These are phyloP conservation scores for Russula sp. DNA, from an alignment of 768 basidiomycete species.

Conservation along the genomic window DNA sequence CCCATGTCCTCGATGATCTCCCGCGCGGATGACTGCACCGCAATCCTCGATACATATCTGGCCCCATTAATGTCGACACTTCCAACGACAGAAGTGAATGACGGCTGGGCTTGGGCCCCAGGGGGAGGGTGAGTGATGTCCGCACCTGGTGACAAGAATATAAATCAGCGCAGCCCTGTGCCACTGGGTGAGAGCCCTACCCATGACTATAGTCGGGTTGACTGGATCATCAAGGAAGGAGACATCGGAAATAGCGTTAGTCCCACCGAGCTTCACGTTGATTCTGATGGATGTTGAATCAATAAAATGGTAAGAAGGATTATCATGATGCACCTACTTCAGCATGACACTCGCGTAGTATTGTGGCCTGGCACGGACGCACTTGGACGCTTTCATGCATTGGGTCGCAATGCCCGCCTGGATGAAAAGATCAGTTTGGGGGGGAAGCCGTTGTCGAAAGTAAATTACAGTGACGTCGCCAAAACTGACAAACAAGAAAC, in stretches of 20 bases:
- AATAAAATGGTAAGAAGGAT: background rate
- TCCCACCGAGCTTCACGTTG: slow-evolving; percentile 78
- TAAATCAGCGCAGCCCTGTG: background rate
- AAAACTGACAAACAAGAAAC: background rate
- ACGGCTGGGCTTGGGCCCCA: slow-evolving; percentile 64
- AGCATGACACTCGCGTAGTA: slow-evolving; percentile 75
- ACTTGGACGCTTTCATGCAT: slow-evolving; percentile 61
- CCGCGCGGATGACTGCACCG: slow-evolving; percentile 55
- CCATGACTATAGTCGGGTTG: slow-evolving; percentile 73
- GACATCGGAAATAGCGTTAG: slow-evolving; percentile 68
- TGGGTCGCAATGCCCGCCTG: slow-evolving; percentile 71
- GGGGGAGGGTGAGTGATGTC: slow-evolving; percentile 78
- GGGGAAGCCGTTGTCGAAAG: background rate
- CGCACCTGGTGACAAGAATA: slow-evolving; percentile 35
- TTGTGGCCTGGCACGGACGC: slow-evolving; percentile 56
- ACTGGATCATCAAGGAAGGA: slow-evolving; percentile 56
- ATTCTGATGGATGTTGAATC: slow-evolving; percentile 37
- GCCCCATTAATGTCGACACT: slow-evolving; percentile 68
- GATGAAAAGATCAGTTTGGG: background rate
- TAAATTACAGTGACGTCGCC: slow-evolving; percentile 8
- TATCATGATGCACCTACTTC: slow-evolving; percentile 42
- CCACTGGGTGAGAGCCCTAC: slow-evolving; percentile 29
- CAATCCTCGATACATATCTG: slow-evolving; percentile 56
- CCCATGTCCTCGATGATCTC: slow-evolving; percentile 71
- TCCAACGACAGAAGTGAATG: slow-evolving; percentile 70